Evolutionary conservation across 1,284 basidiomycete genomes (phyloP).

Genomic region (Rhodotorula sp.): DNA sequence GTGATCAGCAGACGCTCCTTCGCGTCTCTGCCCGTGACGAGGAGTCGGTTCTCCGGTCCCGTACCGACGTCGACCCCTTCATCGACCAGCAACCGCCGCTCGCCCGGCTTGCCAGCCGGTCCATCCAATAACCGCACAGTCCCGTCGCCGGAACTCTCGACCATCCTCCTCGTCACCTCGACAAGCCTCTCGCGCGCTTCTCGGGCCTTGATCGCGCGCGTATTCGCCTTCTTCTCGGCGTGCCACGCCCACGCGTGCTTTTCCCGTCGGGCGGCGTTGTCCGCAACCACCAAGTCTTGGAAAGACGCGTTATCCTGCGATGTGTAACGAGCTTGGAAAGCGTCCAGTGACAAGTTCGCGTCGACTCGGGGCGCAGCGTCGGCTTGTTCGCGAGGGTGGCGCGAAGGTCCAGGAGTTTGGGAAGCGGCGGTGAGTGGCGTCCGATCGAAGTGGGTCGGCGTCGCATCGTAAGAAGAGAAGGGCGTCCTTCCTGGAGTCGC

Average conservation of each 20-base stretch:
- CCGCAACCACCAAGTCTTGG: conserved; percentile 79
- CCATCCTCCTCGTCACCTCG: conserved; percentile 40
- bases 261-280: conserved; percentile 75
- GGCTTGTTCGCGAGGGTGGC: background rate
- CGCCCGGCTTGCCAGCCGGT: conserved; percentile 46
- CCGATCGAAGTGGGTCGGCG: conserved; percentile 28
- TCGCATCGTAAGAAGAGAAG: conserved; percentile 47
- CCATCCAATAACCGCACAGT: conserved; percentile 49
- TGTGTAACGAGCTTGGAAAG: conserved; percentile 84
- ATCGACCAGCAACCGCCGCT: conserved; percentile 50
- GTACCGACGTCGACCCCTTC: conserved; percentile 41
- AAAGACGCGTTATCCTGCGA: conserved; percentile 95
- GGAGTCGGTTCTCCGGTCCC: conserved; percentile 25
- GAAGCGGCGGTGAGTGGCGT: conserved; percentile 18
- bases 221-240: conserved; percentile 72
- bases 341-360: conserved; percentile 64
- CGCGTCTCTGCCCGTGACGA: conserved; percentile 44
- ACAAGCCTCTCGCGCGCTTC: conserved; percentile 43
- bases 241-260: conserved; percentile 87
- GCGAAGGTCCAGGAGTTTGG: conserved; percentile 12
- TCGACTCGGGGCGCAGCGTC: conserved; percentile 9
- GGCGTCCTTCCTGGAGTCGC: conserved; percentile 30
- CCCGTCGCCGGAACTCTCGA: conserved; percentile 36
- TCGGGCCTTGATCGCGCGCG: conserved; percentile 27
- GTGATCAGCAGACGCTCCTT: conserved; percentile 40